Evolutionary conservation across 225 moss, liverwort and hornwort genomes (phyloP).

Genomic region (Sphagnum contortum): DNA sequence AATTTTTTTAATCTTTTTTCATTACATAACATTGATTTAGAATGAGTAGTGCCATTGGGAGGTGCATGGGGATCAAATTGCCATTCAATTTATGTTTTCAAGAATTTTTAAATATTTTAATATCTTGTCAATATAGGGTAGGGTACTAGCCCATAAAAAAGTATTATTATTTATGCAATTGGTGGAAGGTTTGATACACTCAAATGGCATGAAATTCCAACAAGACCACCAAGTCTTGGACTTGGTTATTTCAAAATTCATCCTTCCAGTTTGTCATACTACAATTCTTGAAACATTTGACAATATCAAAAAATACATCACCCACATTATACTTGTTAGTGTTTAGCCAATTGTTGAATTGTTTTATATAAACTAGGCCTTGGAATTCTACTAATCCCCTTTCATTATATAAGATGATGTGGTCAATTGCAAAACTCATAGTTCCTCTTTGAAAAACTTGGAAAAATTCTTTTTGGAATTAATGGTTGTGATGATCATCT

Average conservation of each 20-base stretch:
- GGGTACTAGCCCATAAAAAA: too few relatives aligned
- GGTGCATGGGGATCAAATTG: too few relatives aligned
- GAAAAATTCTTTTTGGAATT: slow-evolving; percentile 1
- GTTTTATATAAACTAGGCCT: not conserved
- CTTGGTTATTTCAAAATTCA: slow-evolving; percentile 5
- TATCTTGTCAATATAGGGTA: too few relatives aligned
- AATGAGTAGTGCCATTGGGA: too few relatives aligned
- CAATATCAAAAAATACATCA: not conserved
- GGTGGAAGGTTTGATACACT: too few relatives aligned
- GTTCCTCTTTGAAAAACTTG: not conserved
- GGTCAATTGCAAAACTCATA: not conserved
- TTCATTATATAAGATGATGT: slow-evolving; percentile 7
- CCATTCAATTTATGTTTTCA: too few relatives aligned
- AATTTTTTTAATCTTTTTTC: too few relatives aligned
- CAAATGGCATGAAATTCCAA: too few relatives aligned
- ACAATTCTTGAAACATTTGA: not conserved
- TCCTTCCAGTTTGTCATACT: not conserved
- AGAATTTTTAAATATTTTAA: too few relatives aligned
- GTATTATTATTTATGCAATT: too few relatives aligned
- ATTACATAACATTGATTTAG: too few relatives aligned
- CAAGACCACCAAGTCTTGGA: not conserved
- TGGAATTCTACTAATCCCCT: not conserved
- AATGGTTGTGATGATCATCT: slow-evolving; percentile 2
- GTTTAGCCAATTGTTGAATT: not conserved
- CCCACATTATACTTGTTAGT: not conserved